Evolutionary conservation across 108 stramenopile species (phyloP), one percentile per base, ranked within the genome.

Genomic region (Pseudonitzschia pungens): DNA sequence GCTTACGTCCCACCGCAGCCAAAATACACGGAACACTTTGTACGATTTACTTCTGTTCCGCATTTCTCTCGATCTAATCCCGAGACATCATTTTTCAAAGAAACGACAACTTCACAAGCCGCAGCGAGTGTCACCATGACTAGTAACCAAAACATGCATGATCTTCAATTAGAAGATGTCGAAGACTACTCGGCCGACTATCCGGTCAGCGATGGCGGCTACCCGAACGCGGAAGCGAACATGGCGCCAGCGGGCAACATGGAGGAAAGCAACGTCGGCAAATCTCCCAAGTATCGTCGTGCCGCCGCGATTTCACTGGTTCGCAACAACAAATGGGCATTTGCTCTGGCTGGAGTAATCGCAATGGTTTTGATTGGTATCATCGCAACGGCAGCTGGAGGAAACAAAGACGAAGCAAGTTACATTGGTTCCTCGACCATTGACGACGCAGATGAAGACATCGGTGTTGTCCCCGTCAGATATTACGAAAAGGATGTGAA

Each of bases 141-240:
- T 24, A 27, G 18, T 50, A 3, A 45, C 66, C 45, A 67, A 12
- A 44, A 48, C 18, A 48, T 48, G 33, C 40, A 65, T 4, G 76
- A 78, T 40, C 58, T 78, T 27, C 77, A 78, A 62, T 48, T 78
- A 8, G 78, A 79, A 63, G 78, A 79, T 70, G 78, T 79, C 29
- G 78, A 73, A 45, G 78, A 79, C 50, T 79, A 79, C 63, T 44
- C 69, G 0, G 41, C 78, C 63, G 78, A 79, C 53, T 79, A 79
- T 59, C 68, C 78, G 21, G 42, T 72, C 22, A 55, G 16, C 24
- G 64, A 52, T 10, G 24, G 33, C 1, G 76, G 60, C 14, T 79
- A 52, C 53, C 68, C 72, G 7, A 59, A 69, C 28, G 43, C 68
- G 2, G 72, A 69, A 45, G 58, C 29, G 0, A 72, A 79, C 73